Conservation (phyloP, 2,329 filamentous ascomycete genomes). For the Pseudocercospora fijiensis region DNA sequence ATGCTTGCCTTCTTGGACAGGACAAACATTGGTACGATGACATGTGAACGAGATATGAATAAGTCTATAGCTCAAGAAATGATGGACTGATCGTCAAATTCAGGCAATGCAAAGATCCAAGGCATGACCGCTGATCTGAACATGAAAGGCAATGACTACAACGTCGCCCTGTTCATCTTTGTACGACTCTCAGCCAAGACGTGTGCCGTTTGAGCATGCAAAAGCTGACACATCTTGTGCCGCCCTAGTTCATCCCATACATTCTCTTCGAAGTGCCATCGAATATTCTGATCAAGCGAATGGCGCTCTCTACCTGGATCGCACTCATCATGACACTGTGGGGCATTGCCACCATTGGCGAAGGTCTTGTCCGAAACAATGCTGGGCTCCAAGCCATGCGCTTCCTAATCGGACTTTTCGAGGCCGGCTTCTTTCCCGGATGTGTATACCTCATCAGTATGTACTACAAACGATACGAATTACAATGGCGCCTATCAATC, state of each 20-base stretch:
- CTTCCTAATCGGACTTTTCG: slow-evolving; percentile 67
- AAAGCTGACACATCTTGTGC: slow-evolving; percentile 24
- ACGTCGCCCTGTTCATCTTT: slow-evolving; percentile 41
- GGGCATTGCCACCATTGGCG: slow-evolving; percentile 52
- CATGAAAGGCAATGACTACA: slow-evolving; percentile 34
- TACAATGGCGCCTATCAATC: slow-evolving; percentile 25
- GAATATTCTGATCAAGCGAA: slow-evolving; percentile 41
- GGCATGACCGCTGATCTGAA: slow-evolving; percentile 43
- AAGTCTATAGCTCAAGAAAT: slow-evolving; percentile 36
- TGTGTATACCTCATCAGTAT: slow-evolving; percentile 39
- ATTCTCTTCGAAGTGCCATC: slow-evolving; percentile 41
- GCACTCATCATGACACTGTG: slow-evolving; percentile 55
- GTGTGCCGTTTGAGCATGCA: background rate
- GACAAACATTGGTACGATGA: slow-evolving; percentile 41
- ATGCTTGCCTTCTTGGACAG: slow-evolving; percentile 49
- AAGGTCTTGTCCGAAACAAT: slow-evolving; percentile 22
- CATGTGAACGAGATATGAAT: slow-evolving; percentile 33
- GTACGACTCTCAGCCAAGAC: slow-evolving; percentile 21
- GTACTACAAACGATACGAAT: slow-evolving; percentile 27
- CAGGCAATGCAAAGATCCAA: slow-evolving; percentile 40
- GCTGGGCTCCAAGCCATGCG: slow-evolving; percentile 27
- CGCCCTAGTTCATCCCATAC: slow-evolving; percentile 35
- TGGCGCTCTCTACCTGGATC: slow-evolving; percentile 46
- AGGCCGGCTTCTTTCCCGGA: slow-evolving; percentile 62
- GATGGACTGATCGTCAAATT: slow-evolving; percentile 39